Conservation (phyloP, 164 flowering plant species). For the Taxillus chinensis region DNA sequence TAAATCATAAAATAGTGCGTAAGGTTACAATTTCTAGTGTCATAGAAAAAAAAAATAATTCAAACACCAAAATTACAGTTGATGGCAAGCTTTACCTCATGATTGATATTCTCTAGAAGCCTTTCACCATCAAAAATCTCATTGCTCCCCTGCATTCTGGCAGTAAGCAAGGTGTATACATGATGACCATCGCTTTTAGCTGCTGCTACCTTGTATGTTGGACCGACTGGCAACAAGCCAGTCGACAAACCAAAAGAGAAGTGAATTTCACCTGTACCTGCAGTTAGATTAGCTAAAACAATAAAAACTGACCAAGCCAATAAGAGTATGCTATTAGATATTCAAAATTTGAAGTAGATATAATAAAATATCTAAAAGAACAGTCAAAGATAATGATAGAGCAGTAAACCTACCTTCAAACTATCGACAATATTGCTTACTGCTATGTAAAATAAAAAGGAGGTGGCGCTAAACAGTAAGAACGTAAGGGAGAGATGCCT, state of each 20-base stretch:
- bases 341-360: no score
- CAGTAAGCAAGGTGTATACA: conserved; percentile 58
- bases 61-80: no score
- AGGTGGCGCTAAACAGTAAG: no score
- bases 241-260: conserved; percentile 44
- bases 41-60: no score
- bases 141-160: conserved; percentile 39
- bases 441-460: no score
- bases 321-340: background rate
- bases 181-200: conserved; percentile 24
- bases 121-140: conserved; percentile 53
- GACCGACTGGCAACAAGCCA: conserved; percentile 52
- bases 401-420: no score
- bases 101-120: conserved; percentile 34
- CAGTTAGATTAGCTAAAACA: background rate
- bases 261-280: conserved; percentile 46
- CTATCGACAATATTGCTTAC: no score
- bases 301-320: background rate
- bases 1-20: no score
- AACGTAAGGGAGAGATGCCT: no score
- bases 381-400: no score
- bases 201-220: conserved; percentile 46
- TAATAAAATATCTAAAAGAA: no score
- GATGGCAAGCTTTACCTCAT: conserved; percentile 22
- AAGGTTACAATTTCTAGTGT: no score